Evolutionary conservation across 768 basidiomycete species (phyloP), one percentile per base, ranked within the genome.

Genomic region (Boletus barrowsii): DNA sequence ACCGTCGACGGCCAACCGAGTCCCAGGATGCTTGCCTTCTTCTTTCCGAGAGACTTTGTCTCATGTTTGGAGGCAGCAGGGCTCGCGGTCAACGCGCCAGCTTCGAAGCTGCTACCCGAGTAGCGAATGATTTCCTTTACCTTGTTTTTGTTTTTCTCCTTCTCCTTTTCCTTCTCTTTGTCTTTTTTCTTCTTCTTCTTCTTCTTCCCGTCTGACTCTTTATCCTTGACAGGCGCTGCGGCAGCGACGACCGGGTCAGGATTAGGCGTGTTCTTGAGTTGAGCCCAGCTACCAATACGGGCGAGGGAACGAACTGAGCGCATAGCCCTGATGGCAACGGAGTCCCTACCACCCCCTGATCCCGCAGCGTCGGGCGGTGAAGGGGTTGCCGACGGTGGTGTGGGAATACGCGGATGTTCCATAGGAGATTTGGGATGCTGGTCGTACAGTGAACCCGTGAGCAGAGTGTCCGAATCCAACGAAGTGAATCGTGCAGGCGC

Each of bases 291-390:
- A 2, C 83, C 80, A 43, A 91, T 83, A 33, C 83, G 74, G 4
- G 90, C 89, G 40, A 91, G 68, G 3, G 83, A 85, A 26, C 84
- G 77, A 59, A 93, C 83, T 14, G 84, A 86, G 41, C 86, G 77
- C 74, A 92, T 91, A 5, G 90, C 90, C 6, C 90, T 81, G 29
- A 91, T 54, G 0, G 90, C 90, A 41, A 92, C 87, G 0, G 87
- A 89, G 30, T 79, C 82, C 29, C 80, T 79, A 47, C 64, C 66
- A 37, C 46, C 44, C 20, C 69, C 70, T 26, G 46, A 37, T 42
- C 54, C 49, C 5, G 54, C 60, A 42, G 63, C 58, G 3, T 63
- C 55, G n/a, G 76, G 73, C 18, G 74, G 73, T 3, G 75, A 74
- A n/a, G 70, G 68, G 8, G 76, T 73, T 5, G 47, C 58, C 17